Conservation (phyloP, 129 eudicot genomes). For the Chrysanthemum seticuspe region DNA sequence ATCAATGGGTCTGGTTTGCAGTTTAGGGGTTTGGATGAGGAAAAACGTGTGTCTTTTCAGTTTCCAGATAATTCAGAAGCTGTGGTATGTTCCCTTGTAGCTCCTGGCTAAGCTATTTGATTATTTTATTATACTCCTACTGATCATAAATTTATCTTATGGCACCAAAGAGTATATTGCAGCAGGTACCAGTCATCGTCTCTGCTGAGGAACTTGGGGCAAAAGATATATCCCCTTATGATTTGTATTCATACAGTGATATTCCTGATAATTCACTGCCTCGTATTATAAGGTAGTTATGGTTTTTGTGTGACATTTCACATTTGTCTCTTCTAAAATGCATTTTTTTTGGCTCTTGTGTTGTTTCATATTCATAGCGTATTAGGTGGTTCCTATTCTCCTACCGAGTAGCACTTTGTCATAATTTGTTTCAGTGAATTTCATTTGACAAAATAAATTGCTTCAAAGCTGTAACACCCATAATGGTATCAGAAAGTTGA, state of each 20-base stretch:
- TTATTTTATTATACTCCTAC: constrained; percentile 12
- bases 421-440: background rate
- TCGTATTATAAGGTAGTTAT: constrained; percentile 57
- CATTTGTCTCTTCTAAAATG: constrained; percentile 6
- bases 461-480: background rate
- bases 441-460: background rate
- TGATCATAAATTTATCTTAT: constrained; percentile 17
- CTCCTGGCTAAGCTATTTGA: background rate
- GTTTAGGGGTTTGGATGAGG: constrained; percentile 55
- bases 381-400: constrained; percentile 7
- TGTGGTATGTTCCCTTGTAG: constrained; percentile 47
- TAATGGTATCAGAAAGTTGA: constrained; percentile 4
- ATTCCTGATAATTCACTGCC: constrained; percentile 58
- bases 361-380: background rate
- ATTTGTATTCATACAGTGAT: constrained; percentile 53
- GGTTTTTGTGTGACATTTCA: constrained; percentile 4
- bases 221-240: constrained; percentile 63
- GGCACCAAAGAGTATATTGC: constrained; percentile 40
- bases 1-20: constrained; percentile 38
- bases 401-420: background rate
- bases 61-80: constrained; percentile 43
- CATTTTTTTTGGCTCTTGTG: constrained; percentile 5
- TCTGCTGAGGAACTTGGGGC: constrained; percentile 80
- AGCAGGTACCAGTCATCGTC: constrained; percentile 60
- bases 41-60: constrained; percentile 59